Evolutionary conservation across 768 basidiomycete species (phyloP), one percentile per base, ranked within the genome.

Genomic region (Zangia roseola): DNA sequence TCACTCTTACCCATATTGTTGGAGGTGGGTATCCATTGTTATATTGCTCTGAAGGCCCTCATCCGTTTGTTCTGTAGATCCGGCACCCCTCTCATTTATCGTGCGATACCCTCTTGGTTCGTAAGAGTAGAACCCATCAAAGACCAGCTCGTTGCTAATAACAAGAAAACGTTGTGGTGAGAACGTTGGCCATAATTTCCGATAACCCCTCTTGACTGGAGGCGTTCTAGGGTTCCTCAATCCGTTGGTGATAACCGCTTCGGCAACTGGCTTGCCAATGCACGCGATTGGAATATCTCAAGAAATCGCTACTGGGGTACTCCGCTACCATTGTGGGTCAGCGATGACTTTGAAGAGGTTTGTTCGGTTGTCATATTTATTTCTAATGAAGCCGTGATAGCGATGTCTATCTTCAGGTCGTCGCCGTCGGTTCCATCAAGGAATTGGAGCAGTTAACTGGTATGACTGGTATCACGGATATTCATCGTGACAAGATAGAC

Each of bases 241-340:
- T 78, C 72, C 52, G 86, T 98, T 39, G 91, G 94, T 6, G 94
- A 97, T 50, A 82, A 86, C 56, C 80, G 95, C 28, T 99, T 99
- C 64, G 94, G 93, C 19, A 94, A 92, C 68, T 99, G 97, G 97
- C 77, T 99, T 43, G 86, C 88, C 40, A 97, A 95, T 68, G 97
- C 97, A n/a, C 82, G 94, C 19, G 97, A 99, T 64, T 99, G 97
- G 97, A 98, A 97, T 64, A 79, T 99, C 55, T 97, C 94, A n/a
- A 82, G 97, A 53, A 98, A 98, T 74, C 81, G 97, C 40, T 99
- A 98, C 67, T 99, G 94, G 94, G 97, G 95, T 28, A 98, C 94
- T 5, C 97, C 97, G 16, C 84, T 99, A 47, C 97, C 97, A 10
- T 73, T 99, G 30, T 99, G 97, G 97, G 91, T 76, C 23, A 94